Conservation (phyloP, 208 protist species). For the Trypanosoma caninum region DNA sequence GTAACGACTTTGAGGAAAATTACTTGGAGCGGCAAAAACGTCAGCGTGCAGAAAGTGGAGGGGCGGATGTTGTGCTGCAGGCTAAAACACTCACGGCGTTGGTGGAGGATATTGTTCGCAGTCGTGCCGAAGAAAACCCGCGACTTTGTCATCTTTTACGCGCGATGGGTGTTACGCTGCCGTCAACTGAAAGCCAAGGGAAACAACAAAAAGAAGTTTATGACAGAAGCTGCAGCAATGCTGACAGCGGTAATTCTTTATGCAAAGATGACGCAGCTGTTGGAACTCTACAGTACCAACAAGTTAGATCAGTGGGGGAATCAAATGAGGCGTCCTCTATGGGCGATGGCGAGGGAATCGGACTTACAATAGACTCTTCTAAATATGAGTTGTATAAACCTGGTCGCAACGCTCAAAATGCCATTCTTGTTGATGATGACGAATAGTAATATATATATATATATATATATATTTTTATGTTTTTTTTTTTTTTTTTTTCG, state of each 20-base stretch:
- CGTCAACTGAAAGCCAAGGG: not conserved
- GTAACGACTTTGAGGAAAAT: not conserved
- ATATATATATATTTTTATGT: not conserved
- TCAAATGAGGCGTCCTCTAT: too few species aligned
- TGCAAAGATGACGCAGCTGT: too few species aligned
- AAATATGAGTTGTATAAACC: constrained; percentile 26
- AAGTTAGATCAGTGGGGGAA: too few species aligned
- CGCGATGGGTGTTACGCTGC: constrained; percentile 49
- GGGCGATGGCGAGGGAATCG: not conserved
- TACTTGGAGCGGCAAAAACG: constrained; percentile 3
- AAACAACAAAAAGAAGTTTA: not conserved
- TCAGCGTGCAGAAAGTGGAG: constrained; percentile 25
- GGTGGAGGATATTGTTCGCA: constrained; percentile 60
- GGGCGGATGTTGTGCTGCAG: too few species aligned
- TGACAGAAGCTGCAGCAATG: not conserved
- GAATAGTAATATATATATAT: not conserved
- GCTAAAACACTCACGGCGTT: constrained; percentile 46
- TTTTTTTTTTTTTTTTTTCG: constrained; percentile 1
- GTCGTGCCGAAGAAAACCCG: constrained; percentile 31
- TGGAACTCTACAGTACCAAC: too few species aligned
- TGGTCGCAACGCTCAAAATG: constrained; percentile 11
- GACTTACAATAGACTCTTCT: constrained; percentile 12
- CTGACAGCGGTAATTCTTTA: not conserved
- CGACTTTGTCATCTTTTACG: constrained; percentile 42
- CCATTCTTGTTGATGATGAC: constrained; percentile 30